Percentiles rank a stretch among this genome's conserved stretches.
Evolutionary conservation across 768 basidiomycete species (phyloP).

Genomic region (Pleurotus pulmonarius): DNA sequence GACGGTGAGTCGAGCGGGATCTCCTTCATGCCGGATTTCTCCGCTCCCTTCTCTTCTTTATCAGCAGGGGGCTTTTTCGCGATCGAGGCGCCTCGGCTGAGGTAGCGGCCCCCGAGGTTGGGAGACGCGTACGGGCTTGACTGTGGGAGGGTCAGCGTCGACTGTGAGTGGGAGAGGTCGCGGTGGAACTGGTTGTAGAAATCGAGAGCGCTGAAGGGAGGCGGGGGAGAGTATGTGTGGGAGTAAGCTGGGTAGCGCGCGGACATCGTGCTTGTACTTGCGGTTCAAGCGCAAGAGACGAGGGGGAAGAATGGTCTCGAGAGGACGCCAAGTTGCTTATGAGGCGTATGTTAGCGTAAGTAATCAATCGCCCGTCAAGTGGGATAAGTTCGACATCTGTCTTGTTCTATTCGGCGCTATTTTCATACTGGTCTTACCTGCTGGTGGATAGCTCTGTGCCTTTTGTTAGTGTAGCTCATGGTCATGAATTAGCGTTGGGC

Average conservation of each 20-base stretch:
- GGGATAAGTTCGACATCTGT: no score
- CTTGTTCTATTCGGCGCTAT: no score
- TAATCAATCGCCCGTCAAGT: no score
- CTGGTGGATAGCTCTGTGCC: no score
- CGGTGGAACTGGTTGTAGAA: background rate
- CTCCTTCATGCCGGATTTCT: background rate
- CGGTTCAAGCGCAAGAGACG: background rate
- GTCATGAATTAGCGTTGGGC: no score
- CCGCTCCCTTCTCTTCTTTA: background rate
- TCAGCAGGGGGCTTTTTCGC: background rate
- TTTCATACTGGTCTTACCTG: no score
- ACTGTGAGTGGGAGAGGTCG: background rate
- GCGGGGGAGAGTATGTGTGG: slow-evolving; percentile 1
- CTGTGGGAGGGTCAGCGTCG: background rate
- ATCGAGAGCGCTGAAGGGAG: background rate
- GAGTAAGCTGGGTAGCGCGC: slow-evolving; percentile 1
- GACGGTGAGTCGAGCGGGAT: slow-evolving; percentile 2
- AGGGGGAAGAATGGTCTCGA: background rate
- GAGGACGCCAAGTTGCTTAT: background rate
- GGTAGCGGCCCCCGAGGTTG: background rate
- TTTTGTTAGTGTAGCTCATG: no score
- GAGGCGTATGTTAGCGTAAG: no score
- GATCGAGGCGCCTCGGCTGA: background rate
- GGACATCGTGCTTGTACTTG: background rate
- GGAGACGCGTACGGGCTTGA: slow-evolving; percentile 3